phyloP scores from a whole-genome alignment of 208 protist genomes.

The Tritrichomonas musculus region DNA sequence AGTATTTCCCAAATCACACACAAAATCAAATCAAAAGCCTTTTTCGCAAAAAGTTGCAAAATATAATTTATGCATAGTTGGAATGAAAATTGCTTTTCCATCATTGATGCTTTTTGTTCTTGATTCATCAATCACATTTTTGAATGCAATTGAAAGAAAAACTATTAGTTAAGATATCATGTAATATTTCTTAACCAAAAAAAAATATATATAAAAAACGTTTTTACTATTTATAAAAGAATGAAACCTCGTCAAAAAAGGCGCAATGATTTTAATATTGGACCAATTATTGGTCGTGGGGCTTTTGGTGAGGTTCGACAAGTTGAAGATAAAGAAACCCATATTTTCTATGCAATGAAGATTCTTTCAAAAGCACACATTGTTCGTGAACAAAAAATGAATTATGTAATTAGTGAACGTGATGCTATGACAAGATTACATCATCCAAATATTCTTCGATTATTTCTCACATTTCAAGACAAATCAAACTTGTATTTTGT shows the following conservation, averaged over 20 bases:
- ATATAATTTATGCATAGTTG: no score
- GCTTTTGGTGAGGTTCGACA: neutral
- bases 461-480: conserved; percentile 8
- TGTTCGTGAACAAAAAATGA: neutral
- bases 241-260: neutral
- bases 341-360: neutral
- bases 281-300: neutral
- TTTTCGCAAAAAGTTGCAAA: no score
- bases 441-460: conserved; percentile 13
- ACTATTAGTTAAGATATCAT: no score
- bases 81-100: no score
- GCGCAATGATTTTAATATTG: neutral
- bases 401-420: neutral
- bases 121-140: no score
- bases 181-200: no score
- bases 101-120: no score
- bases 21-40: no score
- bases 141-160: no score
- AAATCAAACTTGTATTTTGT: neutral
- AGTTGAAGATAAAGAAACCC: neutral
- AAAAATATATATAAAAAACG: no score
- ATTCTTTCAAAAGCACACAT: neutral
- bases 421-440: neutral
- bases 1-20: no score
- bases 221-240: no score